Percentiles rank a stretch among this genome's conserved stretches.
Conservation (phyloP, 2,329 filamentous ascomycete genomes). For the Aspergillus aculeatus region DNA sequence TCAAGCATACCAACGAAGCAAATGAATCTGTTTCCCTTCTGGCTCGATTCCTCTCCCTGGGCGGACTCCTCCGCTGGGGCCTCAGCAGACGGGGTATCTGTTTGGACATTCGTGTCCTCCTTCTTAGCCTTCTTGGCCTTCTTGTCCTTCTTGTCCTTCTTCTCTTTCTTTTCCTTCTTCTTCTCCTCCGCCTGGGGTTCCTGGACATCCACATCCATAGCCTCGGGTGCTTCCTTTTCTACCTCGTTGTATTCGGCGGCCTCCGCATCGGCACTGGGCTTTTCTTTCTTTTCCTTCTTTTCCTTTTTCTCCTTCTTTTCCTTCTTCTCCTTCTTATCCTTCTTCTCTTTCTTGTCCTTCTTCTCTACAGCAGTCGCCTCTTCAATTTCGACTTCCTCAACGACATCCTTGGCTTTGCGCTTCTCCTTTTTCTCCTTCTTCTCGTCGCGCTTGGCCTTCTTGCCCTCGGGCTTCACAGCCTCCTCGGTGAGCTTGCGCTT, state of each 20-base stretch:
- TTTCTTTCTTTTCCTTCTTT: constrained; percentile 28
- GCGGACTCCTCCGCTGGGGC: constrained; percentile 19
- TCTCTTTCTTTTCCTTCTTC: constrained; percentile 19
- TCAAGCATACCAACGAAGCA: constrained; percentile 66
- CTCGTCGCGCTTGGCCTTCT: constrained; percentile 35
- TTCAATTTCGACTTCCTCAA: constrained; percentile 11
- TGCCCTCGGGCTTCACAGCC: constrained; percentile 27
- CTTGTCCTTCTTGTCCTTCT: constrained; percentile 22
- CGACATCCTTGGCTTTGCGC: constrained; percentile 14
- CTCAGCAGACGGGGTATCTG: constrained; percentile 11
- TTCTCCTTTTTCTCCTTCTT: constrained; percentile 26
- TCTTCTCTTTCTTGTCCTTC: constrained; percentile 26
- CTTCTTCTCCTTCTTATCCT: constrained; percentile 25
- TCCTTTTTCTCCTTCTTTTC: constrained; percentile 28
- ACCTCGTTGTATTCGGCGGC: constrained; percentile 1
- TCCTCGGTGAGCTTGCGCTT: constrained; percentile 41
- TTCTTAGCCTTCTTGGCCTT: constrained; percentile 29
- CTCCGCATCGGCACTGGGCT: constrained; percentile 14
- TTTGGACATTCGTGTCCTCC: constrained; percentile 19
- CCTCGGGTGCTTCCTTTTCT: constrained; percentile 15
- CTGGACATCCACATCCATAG: constrained; percentile 19
- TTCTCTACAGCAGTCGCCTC: constrained; percentile 15
- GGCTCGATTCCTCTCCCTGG: constrained; percentile 19
- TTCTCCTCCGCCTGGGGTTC: constrained; percentile 10
- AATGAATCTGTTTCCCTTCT: constrained; percentile 63